Conservation (phyloP, 495 filamentous ascomycete genomes). For the Lepidopterella palustris region DNA sequence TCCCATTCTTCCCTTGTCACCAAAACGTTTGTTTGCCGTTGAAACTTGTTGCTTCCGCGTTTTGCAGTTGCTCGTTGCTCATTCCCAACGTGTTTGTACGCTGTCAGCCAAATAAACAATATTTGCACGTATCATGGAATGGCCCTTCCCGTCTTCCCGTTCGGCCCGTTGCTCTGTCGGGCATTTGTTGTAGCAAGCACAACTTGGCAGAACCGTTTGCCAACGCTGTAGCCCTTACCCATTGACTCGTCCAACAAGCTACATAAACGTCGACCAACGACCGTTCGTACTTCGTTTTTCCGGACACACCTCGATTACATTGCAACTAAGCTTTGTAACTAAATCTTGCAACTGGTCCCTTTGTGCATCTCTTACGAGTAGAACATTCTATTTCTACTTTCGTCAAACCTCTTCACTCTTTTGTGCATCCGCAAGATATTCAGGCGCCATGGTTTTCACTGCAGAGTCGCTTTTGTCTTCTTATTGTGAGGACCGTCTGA, state of each 20-base stretch:
- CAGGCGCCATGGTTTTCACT: neutral
- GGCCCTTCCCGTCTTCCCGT: constrained; percentile 20
- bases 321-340: neutral
- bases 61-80: too few species aligned
- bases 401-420: neutral
- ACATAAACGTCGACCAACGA: constrained; percentile 16
- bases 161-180: constrained; percentile 17
- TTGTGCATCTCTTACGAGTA: neutral
- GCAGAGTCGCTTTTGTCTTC: neutral
- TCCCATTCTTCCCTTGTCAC: too few species aligned
- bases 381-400: neutral
- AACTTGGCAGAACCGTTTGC: constrained; percentile 18
- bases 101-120: too few species aligned
- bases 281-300: constrained; percentile 9
- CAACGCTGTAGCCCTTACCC: neutral
- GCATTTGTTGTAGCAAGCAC: constrained; percentile 14
- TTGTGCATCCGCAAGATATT: neutral
- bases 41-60: too few species aligned
- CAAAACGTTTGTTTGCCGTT: neutral
- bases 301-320: constrained; percentile 1
- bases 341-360: too few species aligned
- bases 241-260: neutral
- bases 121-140: too few species aligned
- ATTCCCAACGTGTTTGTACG: too few species aligned
- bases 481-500: constrained; percentile 1